phyloP scores from a whole-genome alignment of 2,329 filamentous ascomycete species.

The Phaeosphaeriaceae sp. region DNA sequence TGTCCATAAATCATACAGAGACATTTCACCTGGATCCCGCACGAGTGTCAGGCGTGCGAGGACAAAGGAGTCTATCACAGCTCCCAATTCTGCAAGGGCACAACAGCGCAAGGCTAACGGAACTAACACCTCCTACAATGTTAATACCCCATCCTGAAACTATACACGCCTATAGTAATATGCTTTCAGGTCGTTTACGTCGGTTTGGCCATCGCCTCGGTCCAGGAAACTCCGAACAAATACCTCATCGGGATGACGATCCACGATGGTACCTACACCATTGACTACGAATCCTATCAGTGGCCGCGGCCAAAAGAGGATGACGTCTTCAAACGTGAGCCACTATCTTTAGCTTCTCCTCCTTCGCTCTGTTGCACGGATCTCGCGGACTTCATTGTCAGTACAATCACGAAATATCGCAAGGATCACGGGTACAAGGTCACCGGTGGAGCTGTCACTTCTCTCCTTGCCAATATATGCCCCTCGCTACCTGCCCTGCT shows the following conservation, averaged over 20 bases:
- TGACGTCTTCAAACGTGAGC: constrained; percentile 1
- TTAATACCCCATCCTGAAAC: not conserved
- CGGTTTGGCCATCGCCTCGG: constrained; percentile 66
- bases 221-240: constrained; percentile 53
- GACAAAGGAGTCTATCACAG: not conserved
- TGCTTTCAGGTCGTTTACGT: constrained; percentile 57
- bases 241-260: constrained; percentile 65
- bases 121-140: not conserved
- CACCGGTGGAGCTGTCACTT: constrained; percentile 74
- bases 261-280: constrained; percentile 76
- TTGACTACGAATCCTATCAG: constrained; percentile 65
- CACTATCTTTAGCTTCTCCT: constrained; percentile 2
- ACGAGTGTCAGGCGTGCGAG: not conserved
- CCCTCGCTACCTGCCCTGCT: constrained; percentile 72
- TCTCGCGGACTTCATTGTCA: constrained; percentile 66
- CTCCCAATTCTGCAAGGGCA: not conserved
- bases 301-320: not conserved
- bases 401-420: constrained; percentile 65
- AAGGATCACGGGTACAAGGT: constrained; percentile 74
- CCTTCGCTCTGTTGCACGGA: not conserved
- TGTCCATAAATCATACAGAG: not conserved
- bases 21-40: not conserved
- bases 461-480: constrained; percentile 64
- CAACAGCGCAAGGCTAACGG: not conserved
- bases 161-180: not conserved